Percentiles rank a stretch among this genome's conserved stretches.
Evolutionary conservation across 2,329 filamentous ascomycete species (phyloP).

Genomic region (Plenodomus biglobosus): DNA sequence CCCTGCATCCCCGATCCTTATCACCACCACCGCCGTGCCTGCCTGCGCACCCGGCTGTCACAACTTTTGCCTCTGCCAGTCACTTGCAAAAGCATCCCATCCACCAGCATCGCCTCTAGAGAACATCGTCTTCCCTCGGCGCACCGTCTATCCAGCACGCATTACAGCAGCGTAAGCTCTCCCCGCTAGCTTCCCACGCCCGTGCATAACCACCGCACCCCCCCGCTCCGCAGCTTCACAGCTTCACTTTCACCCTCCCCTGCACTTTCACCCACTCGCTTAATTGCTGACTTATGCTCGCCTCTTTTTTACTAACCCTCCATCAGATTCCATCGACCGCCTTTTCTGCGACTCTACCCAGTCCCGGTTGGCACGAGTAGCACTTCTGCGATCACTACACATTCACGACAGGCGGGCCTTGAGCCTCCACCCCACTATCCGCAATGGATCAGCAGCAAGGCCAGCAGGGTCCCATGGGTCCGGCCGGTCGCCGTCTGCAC

Average conservation of each 20-base stretch:
- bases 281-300: neutral
- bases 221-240: slow-evolving; percentile 9
- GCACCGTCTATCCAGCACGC: slow-evolving; percentile 19
- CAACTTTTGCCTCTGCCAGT: slow-evolving; percentile 23
- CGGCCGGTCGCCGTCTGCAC: slow-evolving; percentile 85
- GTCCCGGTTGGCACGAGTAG: slow-evolving; percentile 27
- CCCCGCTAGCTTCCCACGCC: slow-evolving; percentile 31
- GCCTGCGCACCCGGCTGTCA: slow-evolving; percentile 14
- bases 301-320: slow-evolving; percentile 19
- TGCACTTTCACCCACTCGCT: neutral
- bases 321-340: slow-evolving; percentile 28
- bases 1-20: slow-evolving; percentile 42
- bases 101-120: slow-evolving; percentile 32
- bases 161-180: slow-evolving; percentile 32
- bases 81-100: slow-evolving; percentile 33
- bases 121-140: slow-evolving; percentile 32
- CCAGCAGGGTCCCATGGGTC: slow-evolving; percentile 62
- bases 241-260: neutral
- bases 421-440: slow-evolving; percentile 25
- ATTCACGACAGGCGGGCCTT: slow-evolving; percentile 25
- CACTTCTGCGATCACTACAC: slow-evolving; percentile 26
- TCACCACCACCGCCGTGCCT: slow-evolving; percentile 25
- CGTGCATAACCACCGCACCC: too few relatives aligned
- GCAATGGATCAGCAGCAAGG: slow-evolving; percentile 55
- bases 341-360: slow-evolving; percentile 23